Percentiles rank a stretch among this genome's conserved stretches.
phyloP scores from a whole-genome alignment of 768 basidiomycete genomes.

The Macrolepiota fuliginosa region DNA sequence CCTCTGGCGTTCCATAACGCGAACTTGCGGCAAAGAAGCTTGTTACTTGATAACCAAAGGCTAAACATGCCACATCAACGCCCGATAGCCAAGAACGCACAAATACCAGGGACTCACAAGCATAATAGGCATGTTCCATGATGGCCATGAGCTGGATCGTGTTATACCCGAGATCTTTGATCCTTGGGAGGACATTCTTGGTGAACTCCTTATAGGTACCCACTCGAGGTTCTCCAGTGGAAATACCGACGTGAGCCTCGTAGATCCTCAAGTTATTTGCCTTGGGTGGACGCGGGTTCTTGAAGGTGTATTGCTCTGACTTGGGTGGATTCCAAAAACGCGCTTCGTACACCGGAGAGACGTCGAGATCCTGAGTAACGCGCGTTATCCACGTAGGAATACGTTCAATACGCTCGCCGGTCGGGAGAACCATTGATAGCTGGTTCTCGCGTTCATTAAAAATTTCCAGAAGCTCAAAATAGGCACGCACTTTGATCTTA shows the following conservation, averaged over 20 bases:
- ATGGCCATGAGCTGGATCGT: conserved; percentile 98
- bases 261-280: conserved; percentile 79
- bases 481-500: conserved; percentile 76
- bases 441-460: conserved; percentile 26
- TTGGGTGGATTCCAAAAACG: conserved; percentile 97
- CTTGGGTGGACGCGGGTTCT: conserved; percentile 67
- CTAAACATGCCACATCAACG: conserved; percentile 33
- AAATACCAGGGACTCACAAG: conserved; percentile 55
- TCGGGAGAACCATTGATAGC: conserved; percentile 90
- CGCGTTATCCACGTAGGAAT: conserved; percentile 93
- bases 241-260: conserved; percentile 98
- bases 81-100: not conserved
- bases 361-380: conserved; percentile 88
- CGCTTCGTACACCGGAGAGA: conserved; percentile 92
- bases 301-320: conserved; percentile 74
- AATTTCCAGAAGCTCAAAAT: not conserved
- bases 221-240: conserved; percentile 81
- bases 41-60: conserved; percentile 98
- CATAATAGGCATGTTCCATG: conserved; percentile 98
- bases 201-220: conserved; percentile 98
- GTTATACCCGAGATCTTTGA: conserved; percentile 92
- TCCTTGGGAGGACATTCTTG: conserved; percentile 76
- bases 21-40: conserved; percentile 97
- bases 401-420: conserved; percentile 82
- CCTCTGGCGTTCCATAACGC: conserved; percentile 94